A percentile compares a stretch with the other conserved stretches of the same genome.
Conservation (phyloP, 2,329 filamentous ascomycete genomes). For the Passalora sequoiae region DNA sequence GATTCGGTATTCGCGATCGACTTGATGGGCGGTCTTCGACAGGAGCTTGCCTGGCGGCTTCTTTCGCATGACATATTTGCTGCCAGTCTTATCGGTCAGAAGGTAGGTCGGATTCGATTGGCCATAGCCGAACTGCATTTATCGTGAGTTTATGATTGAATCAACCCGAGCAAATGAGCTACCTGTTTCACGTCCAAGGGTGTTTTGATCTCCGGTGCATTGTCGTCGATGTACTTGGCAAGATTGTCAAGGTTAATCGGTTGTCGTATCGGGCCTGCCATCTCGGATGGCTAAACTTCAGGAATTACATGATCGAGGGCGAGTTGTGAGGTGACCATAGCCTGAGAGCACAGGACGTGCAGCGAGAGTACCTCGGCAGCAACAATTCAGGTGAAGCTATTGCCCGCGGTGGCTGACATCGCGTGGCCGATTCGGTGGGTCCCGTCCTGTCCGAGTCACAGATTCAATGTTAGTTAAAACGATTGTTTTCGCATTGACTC, state of each 20-base stretch:
- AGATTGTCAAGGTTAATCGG: constrained; percentile 78
- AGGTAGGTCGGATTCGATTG: constrained; percentile 98
- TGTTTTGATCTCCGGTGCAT: constrained; percentile 77
- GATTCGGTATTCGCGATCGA: constrained; percentile 91
- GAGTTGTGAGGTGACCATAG: background rate
- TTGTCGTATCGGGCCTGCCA: constrained; percentile 87
- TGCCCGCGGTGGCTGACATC: background rate
- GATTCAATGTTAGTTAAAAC: too few species aligned
- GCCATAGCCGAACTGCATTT: constrained; percentile 84
- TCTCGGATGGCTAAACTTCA: constrained; percentile 29
- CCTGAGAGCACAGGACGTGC: background rate
- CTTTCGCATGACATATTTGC: constrained; percentile 86
- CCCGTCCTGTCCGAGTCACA: too few species aligned
- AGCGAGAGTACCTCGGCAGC: constrained; percentile 2
- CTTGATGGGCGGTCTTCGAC: constrained; percentile 89
- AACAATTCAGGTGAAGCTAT: background rate
- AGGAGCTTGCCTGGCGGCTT: constrained; percentile 93
- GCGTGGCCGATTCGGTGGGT: background rate
- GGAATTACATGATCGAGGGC: constrained; percentile 10
- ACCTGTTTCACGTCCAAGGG: constrained; percentile 90
- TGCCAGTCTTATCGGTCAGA: constrained; percentile 64
- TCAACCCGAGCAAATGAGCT: constrained; percentile 11
- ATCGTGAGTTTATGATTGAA: background rate
- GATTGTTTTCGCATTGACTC: too few species aligned
- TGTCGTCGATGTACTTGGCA: constrained; percentile 67